phyloP scores from a whole-genome alignment of 805 yeast genomes.

The Nakazawaea sp. region DNA sequence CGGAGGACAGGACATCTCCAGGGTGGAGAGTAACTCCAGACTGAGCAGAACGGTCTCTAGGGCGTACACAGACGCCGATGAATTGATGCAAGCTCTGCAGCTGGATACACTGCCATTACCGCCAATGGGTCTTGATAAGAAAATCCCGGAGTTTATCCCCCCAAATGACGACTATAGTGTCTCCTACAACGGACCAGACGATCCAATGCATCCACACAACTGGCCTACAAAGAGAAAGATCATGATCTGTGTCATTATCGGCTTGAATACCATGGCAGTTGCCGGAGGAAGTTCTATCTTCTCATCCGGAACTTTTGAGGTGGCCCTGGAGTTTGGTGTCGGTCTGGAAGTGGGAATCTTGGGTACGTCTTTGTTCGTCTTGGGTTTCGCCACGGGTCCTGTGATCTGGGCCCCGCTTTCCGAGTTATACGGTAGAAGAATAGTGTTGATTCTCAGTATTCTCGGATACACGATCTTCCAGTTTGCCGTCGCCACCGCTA shows the following conservation, averaged over 20 bases:
- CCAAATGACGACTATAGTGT: slow-evolving; percentile 54
- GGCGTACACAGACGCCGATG: slow-evolving; percentile 31
- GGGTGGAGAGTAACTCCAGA: slow-evolving; percentile 2
- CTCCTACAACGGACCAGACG: slow-evolving; percentile 69
- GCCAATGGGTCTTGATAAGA: slow-evolving; percentile 63
- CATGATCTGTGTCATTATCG: slow-evolving; percentile 34
- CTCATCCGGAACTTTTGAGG: slow-evolving; percentile 48
- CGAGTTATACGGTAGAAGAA: slow-evolving; percentile 69
- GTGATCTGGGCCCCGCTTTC: slow-evolving; percentile 84
- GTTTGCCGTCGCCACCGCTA: slow-evolving; percentile 73
- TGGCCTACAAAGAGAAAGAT: slow-evolving; percentile 52
- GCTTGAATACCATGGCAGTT: slow-evolving; percentile 40
- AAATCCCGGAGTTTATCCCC: slow-evolving; percentile 56
- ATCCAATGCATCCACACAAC: slow-evolving; percentile 76
- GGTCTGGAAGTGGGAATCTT: slow-evolving; percentile 65
- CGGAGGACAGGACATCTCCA: too few relatives aligned
- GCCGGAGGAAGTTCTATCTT: slow-evolving; percentile 84
- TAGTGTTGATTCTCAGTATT: slow-evolving; percentile 48
- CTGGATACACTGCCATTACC: slow-evolving; percentile 34
- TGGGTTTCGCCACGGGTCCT: slow-evolving; percentile 94
- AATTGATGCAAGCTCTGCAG: slow-evolving; percentile 20
- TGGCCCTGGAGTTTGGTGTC: slow-evolving; percentile 49
- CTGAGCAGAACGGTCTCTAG: slow-evolving; percentile 23
- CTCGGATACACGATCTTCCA: slow-evolving; percentile 53
- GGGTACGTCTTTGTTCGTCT: slow-evolving; percentile 74